Base-by-base conservation (phyloP, 2,329 filamentous ascomycete species). In the Botrytis sinoallii region DNA sequence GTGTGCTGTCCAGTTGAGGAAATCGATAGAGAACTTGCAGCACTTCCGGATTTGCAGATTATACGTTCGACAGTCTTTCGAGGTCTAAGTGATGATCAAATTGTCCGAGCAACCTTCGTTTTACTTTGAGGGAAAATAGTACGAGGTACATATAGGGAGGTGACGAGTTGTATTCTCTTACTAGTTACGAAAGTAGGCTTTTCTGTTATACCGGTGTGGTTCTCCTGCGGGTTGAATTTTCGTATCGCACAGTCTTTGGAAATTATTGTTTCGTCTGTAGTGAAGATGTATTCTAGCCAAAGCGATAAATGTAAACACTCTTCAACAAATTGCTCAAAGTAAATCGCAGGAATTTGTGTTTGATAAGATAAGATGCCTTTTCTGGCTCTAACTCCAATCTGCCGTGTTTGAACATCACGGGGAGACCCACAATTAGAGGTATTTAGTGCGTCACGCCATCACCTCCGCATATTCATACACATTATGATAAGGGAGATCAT, bases 391-490 rank as follows among this genome's bases (percentile, higher is more conserved):
- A 18, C 18, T 57, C 32, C 29, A 57, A 18, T 29, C 35, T 44
- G 66, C 29, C 20, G n/a, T 48, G 32, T 38, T n/a, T 25, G 12
- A n/a, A 35, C 9, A 68, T 29, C 65, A 67, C 32, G 65, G 48
- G 65, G 16, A 14, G 44, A 65, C 40, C 66, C 66, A 59, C 52
- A 69, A 69, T 69, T 57, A 32, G n/a, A 22, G 5, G 4, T 68
- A n/a, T 18, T 68, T 68, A 68, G 66, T 69, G 35, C 9, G 69
- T 71, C 55, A 71, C 55, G 57, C 29, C 69, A 64, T 71, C 42
- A 32, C 35, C 66, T 57, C 48, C 48, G 66, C 66, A 69, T 57
- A 69, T 69, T 69, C 66, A 57, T 69, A 69, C 66, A 69, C 48
- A 68, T 52, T 38, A 55, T 20, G 66, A 68, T 32, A 68, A 57